These are phyloP conservation scores for Aristolochia contorta DNA, from an alignment of 164 flowering plant genomes.

Conservation along the genomic window DNA sequence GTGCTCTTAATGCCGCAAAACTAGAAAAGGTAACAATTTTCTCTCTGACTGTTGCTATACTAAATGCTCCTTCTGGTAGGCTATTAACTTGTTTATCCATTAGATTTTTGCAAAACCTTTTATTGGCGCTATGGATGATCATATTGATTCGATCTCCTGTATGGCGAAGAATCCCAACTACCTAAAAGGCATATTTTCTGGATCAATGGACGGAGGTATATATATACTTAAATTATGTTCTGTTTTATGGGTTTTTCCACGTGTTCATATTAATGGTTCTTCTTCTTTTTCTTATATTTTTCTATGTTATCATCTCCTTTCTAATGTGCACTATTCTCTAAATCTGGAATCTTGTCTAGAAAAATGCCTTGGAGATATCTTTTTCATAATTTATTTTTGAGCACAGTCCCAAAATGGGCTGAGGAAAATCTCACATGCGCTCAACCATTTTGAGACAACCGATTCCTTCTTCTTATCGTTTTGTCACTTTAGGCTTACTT, in stretches of 20 bases:
- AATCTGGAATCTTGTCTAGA: too few species aligned
- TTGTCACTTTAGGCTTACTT: not conserved
- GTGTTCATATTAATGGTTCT: too few species aligned
- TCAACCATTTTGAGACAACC: too few species aligned
- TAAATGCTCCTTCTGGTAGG: not conserved
- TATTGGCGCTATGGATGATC: constrained; percentile 92
- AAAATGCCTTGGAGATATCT: too few species aligned
- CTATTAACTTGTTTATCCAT: not conserved
- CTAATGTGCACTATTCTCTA: too few species aligned
- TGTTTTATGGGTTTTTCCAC: too few species aligned
- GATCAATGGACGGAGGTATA: constrained; percentile 95
- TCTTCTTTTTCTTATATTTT: too few species aligned
- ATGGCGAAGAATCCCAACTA: constrained; percentile 91
- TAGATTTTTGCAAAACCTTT: constrained; percentile 93
- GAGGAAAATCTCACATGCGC: too few species aligned
- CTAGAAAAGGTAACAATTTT: constrained; percentile 64
- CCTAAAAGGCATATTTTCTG: constrained; percentile 84
- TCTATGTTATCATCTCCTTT: too few species aligned
- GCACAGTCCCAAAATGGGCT: too few species aligned
- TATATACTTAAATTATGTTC: too few species aligned
- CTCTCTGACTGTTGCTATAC: not conserved
- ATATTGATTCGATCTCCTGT: constrained; percentile 66
- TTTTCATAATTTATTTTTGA: too few species aligned
- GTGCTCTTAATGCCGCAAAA: constrained; percentile 89
- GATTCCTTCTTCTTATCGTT: not conserved